phyloP scores from a whole-genome alignment of 2,329 filamentous ascomycete species.

The Xylaria sp. region DNA sequence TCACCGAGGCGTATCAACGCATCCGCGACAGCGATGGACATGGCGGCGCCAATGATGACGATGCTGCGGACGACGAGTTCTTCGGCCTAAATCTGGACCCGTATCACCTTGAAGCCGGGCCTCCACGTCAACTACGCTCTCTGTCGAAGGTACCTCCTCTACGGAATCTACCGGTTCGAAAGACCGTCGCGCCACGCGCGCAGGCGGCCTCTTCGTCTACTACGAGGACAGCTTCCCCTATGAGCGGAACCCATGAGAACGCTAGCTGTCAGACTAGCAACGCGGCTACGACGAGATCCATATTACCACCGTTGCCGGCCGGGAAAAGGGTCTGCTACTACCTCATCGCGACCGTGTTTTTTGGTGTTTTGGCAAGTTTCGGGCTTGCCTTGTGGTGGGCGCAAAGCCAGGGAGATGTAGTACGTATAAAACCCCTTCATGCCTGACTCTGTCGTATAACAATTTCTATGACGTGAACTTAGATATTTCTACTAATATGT shows the following conservation, averaged over 20 bases:
- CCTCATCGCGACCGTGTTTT: conserved; percentile 23
- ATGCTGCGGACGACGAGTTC: not conserved
- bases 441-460: not conserved
- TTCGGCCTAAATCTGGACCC: conserved; percentile 13
- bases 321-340: conserved; percentile 27
- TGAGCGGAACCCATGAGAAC: not conserved
- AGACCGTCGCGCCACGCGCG: not conserved
- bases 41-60: not conserved
- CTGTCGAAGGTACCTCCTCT: not conserved
- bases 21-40: conserved; percentile 2
- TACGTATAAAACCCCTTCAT: not conserved
- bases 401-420: conserved; percentile 6
- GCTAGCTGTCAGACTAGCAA: too few relatives aligned
- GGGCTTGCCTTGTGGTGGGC: conserved; percentile 29
- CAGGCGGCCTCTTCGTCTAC: not conserved
- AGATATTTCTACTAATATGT: not conserved
- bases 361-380: conserved; percentile 27
- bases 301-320: conserved; percentile 5
- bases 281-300: not conserved
- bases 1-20: conserved; percentile 19
- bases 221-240: not conserved
- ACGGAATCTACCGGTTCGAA: not conserved
- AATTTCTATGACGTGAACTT: too few relatives aligned
- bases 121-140: conserved; percentile 7
- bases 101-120: conserved; percentile 31